phyloP scores from a whole-genome alignment of 192 early-diverging fungal species.

The Backusella morwellensis region DNA sequence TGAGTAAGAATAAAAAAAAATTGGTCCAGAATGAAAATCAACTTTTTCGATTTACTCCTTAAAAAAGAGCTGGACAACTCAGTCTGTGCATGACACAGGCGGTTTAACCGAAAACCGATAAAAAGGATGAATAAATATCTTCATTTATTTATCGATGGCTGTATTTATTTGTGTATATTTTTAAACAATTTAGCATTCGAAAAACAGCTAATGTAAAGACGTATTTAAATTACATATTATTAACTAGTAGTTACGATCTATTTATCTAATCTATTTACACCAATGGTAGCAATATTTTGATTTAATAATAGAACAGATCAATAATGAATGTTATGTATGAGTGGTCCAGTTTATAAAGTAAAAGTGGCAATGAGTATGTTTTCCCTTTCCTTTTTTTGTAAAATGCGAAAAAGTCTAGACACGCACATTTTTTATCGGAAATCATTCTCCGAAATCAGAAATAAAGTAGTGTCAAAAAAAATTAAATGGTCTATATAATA shows the following conservation, averaged over 20 bases:
- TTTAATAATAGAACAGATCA: not conserved
- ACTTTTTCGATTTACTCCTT: not conserved
- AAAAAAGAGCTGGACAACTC: not conserved
- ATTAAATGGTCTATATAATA: not conserved
- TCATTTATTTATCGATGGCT: not conserved
- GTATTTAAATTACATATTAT: not conserved
- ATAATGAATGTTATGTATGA: not conserved
- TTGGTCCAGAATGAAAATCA: not conserved
- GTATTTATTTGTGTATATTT: not conserved
- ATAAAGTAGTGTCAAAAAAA: not conserved
- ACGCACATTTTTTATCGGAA: not conserved
- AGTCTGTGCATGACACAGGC: not conserved
- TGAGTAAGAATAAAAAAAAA: not conserved
- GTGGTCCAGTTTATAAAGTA: not conserved
- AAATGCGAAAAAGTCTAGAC: slow-evolving; percentile 3
- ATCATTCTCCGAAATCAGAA: not conserved
- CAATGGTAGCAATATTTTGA: not conserved
- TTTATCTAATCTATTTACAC: not conserved
- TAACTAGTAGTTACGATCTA: not conserved
- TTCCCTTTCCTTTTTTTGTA: not conserved
- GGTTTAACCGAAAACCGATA: not conserved
- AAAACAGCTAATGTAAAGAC: not conserved
- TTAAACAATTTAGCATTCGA: not conserved
- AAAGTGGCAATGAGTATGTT: not conserved
- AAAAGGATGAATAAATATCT: not conserved